Conservation (phyloP, 768 basidiomycete genomes). For the Porphyrellus cyaneotinctus region DNA sequence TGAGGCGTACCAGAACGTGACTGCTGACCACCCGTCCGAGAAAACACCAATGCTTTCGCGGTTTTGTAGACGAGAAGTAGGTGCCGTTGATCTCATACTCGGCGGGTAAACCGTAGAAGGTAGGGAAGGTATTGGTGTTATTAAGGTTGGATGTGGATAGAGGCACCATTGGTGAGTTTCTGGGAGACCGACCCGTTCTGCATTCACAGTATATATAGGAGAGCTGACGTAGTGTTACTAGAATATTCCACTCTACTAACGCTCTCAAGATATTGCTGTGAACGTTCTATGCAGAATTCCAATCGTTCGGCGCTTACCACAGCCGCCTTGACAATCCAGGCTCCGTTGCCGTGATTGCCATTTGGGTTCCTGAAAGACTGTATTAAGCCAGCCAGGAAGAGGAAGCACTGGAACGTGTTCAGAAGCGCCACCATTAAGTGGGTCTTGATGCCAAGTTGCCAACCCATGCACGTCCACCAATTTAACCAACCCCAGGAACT, state of each 20-base stretch:
- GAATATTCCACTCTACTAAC: background rate
- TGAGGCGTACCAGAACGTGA: conserved; percentile 25
- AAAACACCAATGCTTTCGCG: conserved; percentile 31
- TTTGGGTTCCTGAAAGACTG: background rate
- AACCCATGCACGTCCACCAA: background rate
- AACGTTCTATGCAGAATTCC: background rate
- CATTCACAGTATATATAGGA: conserved; percentile 14
- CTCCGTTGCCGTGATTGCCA: conserved; percentile 11
- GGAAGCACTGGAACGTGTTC: background rate
- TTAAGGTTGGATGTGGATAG: conserved; percentile 27
- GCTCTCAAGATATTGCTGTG: background rate
- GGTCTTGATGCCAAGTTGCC: background rate
- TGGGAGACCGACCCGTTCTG: background rate
- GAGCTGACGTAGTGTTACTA: background rate
- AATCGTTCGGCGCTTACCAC: conserved; percentile 1
- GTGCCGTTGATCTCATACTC: conserved; percentile 19
- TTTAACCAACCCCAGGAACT: background rate
- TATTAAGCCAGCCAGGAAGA: background rate
- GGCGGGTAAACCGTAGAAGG: conserved; percentile 21
- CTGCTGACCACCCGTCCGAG: conserved; percentile 26
- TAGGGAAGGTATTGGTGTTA: conserved; percentile 20
- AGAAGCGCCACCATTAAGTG: conserved; percentile 1
- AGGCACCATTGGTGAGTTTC: conserved; percentile 17
- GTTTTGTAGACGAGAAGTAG: conserved; percentile 22
- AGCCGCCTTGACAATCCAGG: background rate